These are phyloP conservation scores for Pseudozyma sp. DNA, from an alignment of 1,284 basidiomycete genomes.

Conservation along the genomic window DNA sequence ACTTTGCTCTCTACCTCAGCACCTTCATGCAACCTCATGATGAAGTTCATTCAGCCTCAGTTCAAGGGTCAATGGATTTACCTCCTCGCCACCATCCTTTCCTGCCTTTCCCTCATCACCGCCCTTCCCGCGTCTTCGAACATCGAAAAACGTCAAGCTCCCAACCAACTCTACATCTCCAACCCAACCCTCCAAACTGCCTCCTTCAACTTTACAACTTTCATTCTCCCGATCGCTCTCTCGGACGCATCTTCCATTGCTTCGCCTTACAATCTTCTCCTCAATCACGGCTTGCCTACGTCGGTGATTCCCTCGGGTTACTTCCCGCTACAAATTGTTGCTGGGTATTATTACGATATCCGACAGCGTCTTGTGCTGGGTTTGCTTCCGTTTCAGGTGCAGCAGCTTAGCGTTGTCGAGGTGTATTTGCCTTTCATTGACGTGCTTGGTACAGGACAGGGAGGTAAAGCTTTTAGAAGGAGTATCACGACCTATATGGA, in stretches of 20 bases:
- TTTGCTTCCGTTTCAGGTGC: slow-evolving; percentile 16
- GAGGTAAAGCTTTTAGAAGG: slow-evolving; percentile 10
- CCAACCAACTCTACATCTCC: slow-evolving; percentile 21
- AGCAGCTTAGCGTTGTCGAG: slow-evolving; percentile 17
- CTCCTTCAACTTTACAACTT: slow-evolving; percentile 29
- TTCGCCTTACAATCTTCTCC: slow-evolving; percentile 16
- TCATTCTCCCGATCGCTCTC: slow-evolving; percentile 25
- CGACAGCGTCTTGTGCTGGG: slow-evolving; percentile 13
- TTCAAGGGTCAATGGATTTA: not conserved
- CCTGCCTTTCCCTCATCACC: slow-evolving; percentile 2
- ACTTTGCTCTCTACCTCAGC: not conserved
- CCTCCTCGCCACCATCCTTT: slow-evolving; percentile 2
- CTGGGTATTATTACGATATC: slow-evolving; percentile 23
- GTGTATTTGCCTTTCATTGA: slow-evolving; percentile 26
- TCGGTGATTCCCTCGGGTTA: slow-evolving; percentile 22
- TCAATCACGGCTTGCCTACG: slow-evolving; percentile 14
- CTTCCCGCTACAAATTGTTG: slow-evolving; percentile 15
- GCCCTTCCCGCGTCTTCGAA: not conserved
- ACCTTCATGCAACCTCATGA: not conserved
- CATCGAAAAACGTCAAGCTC: slow-evolving; percentile 20
- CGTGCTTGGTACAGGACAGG: slow-evolving; percentile 11
- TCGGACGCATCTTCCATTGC: slow-evolving; percentile 16
- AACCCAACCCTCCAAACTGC: slow-evolving; percentile 18
- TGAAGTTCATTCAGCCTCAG: not conserved
- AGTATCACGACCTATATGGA: slow-evolving; percentile 22